Conservation (phyloP, 202 grass and related monocot species). For the Zizania palustris region DNA sequence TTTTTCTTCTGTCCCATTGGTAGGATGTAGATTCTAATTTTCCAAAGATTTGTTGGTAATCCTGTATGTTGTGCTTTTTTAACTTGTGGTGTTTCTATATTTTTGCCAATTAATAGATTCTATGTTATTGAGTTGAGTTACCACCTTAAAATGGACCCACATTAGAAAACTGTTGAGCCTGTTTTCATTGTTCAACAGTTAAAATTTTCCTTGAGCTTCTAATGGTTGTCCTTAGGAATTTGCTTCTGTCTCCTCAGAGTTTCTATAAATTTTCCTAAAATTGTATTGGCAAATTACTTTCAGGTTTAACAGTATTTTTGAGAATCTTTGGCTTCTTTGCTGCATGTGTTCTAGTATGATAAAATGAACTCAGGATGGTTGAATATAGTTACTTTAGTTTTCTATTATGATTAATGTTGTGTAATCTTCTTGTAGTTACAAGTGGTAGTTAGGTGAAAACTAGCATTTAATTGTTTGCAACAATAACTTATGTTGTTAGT, state of each 20-base stretch:
- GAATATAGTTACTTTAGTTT: background rate
- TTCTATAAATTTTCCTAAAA: background rate
- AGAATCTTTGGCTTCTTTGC: background rate
- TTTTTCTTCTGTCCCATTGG: conserved; percentile 32
- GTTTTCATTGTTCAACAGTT: conserved; percentile 3
- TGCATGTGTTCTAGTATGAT: conserved; percentile 14
- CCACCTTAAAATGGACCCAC: conserved; percentile 1
- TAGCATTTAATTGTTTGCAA: background rate
- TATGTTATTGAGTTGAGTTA: conserved; percentile 5
- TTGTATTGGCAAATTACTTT: background rate
- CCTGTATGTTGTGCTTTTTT: background rate
- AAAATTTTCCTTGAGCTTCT: background rate
- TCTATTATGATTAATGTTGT: background rate
- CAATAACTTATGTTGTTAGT: background rate
- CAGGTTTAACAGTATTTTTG: background rate
- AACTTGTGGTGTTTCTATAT: conserved; percentile 9
- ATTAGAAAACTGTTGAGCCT: background rate
- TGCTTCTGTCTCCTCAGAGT: background rate
- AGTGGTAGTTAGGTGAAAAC: background rate
- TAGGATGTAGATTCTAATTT: conserved; percentile 27
- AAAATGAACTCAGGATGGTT: conserved; percentile 9
- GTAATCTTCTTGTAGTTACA: background rate
- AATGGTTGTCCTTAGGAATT: background rate
- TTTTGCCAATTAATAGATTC: background rate
- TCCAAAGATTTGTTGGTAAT: conserved; percentile 18